Evolutionary conservation across 495 filamentous ascomycete genomes (phyloP).

Genomic region (Penicillium pulvis): DNA sequence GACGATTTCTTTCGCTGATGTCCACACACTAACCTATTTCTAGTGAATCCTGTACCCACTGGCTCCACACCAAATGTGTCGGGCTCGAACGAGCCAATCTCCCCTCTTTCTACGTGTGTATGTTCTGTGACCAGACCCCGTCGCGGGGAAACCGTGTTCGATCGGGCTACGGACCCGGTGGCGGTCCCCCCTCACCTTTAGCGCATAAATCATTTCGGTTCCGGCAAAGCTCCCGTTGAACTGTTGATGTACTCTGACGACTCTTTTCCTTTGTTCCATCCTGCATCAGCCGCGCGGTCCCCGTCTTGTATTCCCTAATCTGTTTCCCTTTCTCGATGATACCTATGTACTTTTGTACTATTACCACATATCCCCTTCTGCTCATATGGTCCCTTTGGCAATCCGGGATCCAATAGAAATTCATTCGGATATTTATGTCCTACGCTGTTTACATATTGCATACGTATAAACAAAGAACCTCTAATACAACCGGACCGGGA

Average conservation of each 20-base stretch:
- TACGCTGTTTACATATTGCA: neutral
- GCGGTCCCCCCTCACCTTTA: constrained; percentile 58
- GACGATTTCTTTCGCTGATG: neutral
- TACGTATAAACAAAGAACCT: neutral
- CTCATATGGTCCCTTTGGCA: constrained; percentile 4
- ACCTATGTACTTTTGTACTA: constrained; percentile 42
- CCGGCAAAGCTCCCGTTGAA: constrained; percentile 28
- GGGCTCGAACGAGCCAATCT: constrained; percentile 65
- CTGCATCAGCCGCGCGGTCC: constrained; percentile 27
- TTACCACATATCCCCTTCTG: constrained; percentile 17
- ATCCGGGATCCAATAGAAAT: neutral
- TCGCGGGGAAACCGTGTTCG: constrained; percentile 65
- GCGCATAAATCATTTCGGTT: constrained; percentile 66
- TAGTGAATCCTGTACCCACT: constrained; percentile 85
- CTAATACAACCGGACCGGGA: neutral
- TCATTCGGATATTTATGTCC: neutral
- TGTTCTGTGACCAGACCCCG: constrained; percentile 77
- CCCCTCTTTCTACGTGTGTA: constrained; percentile 76
- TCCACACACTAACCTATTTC: constrained; percentile 15
- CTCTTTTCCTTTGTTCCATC: constrained; percentile 29
- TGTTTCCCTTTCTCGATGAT: constrained; percentile 25
- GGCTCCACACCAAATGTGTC: constrained; percentile 79
- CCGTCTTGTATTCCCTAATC: constrained; percentile 28
- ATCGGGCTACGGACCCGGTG: constrained; percentile 49
- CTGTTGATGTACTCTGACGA: constrained; percentile 20